Base-by-base conservation (phyloP, 768 basidiomycete genomes). In the Mycena capillaripes region DNA sequence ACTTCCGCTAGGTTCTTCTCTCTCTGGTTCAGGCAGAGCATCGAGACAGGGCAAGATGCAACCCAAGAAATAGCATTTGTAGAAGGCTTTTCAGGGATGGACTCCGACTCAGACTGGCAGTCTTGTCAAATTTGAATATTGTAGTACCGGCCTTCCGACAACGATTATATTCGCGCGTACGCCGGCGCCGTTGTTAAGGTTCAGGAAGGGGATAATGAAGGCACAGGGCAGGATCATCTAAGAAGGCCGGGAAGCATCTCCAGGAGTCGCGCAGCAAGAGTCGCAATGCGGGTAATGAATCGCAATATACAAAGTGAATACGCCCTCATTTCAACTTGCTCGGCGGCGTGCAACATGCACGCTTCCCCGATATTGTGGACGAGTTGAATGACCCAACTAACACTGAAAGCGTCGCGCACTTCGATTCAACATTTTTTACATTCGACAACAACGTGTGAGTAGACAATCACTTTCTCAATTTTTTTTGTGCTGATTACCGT, bases 1-100 rank as follows among this genome's bases (percentile, higher is more conserved):
- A 55, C 30, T 3, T 38, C 56, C n/a, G 21, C 56, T 25, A 57
- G 36, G 32, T 38, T 58, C 7, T 58, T 58, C 36, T 36, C 57
- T 40, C 36, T 58, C 57, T 58, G 57, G 57, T 58, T 58, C 57
- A 38, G 57, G 57, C 57, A 58, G 57, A 58, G 57, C 57, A 58
- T 58, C 12, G 57, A 9, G 34, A 58, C n/a, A 40, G 57, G 57
- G 36, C 36, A 36, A 58, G 53, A 30, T 14, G 25, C 2, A 7
- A 55, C 53, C 14, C 53, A 32, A 19, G n/a, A 4, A 14, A 16
- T 16, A 19, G 16, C 5, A 5, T 19, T 19, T 7, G 29, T 17
- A 27, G 12, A 55, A 55, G 29, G 14, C 29, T 16, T 10, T 29
- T 55, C 34, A 32, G 34, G 17, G 8, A 2, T 21, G 1, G 44